Conservation (phyloP, 2,329 filamentous ascomycete genomes). For the Claviceps spartinae region DNA sequence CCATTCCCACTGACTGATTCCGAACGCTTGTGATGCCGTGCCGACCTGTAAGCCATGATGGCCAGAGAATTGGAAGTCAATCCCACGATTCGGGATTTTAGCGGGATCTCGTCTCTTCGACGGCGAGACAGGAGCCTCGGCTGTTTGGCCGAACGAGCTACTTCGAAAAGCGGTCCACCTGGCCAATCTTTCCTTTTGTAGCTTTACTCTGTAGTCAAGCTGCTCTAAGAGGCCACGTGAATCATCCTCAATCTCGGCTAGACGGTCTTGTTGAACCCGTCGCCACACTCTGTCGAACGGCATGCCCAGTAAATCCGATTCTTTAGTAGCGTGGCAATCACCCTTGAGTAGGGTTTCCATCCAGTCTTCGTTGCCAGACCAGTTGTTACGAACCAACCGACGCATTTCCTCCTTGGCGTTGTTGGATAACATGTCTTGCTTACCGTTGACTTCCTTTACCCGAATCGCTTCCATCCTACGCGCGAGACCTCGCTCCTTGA, state of each 20-base stretch:
- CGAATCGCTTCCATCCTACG: slow-evolving; percentile 36
- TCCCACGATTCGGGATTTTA: slow-evolving; percentile 21
- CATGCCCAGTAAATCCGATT: slow-evolving; percentile 50
- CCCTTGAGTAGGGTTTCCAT: slow-evolving; percentile 57
- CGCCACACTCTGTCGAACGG: slow-evolving; percentile 62
- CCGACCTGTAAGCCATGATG: slow-evolving; percentile 36
- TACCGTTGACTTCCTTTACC: slow-evolving; percentile 14
- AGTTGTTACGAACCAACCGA: slow-evolving; percentile 54
- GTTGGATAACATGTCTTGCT: slow-evolving; percentile 23
- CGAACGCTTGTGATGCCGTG: slow-evolving; percentile 12
- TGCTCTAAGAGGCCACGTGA: slow-evolving; percentile 49
- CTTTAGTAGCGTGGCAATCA: slow-evolving; percentile 39
- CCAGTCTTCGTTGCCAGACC: slow-evolving; percentile 67
- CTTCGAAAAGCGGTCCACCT: slow-evolving; percentile 60
- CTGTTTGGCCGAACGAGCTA: slow-evolving; percentile 26
- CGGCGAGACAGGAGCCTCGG: slow-evolving; percentile 10
- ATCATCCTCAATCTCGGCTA: slow-evolving; percentile 41
- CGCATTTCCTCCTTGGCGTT: slow-evolving; percentile 37
- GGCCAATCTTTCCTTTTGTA: slow-evolving; percentile 54
- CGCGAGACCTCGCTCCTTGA: slow-evolving; percentile 46
- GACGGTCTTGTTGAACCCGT: slow-evolving; percentile 44
- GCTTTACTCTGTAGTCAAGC: slow-evolving; percentile 52
- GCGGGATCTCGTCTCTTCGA: slow-evolving; percentile 13
- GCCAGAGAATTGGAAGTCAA: slow-evolving; percentile 39
- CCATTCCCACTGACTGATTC: slow-evolving; percentile 12